Evolutionary conservation across 2,329 filamentous ascomycete genomes (phyloP), one percentile per base, ranked within the genome.

Genomic region (Xylaria sp.): DNA sequence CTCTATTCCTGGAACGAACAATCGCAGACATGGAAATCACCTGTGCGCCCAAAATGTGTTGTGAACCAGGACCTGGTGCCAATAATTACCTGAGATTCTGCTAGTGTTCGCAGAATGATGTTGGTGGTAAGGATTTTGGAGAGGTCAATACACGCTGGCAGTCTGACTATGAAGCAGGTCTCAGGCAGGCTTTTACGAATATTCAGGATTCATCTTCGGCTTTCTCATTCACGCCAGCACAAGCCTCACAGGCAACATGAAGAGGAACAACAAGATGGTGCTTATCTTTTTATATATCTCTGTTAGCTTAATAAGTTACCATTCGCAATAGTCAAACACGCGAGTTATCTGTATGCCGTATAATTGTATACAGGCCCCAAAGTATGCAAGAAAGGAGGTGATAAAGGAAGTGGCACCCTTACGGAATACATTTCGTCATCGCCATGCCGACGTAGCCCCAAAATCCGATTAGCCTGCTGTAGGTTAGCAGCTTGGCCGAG

Each of bases 351-450:
- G 8, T 3, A 49, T 49, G 23, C 23, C 47, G 7, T 16, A 19
- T 19, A 49, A 8, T 1, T 49, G 18, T 49, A 49, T 46, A 46
- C 42, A 23, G 2, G 30, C 2, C 9, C 23, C 23, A 7, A n/a
- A 19, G 18, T 55, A 59, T 59, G 52, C 52, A 59, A 55, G 4
- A 52, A 59, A 59, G 23, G 35, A 55, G 42, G 18, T 55, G 16
- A 49, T 39, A 44, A 19, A 7, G 19, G 16, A 13, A 6, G 2
- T 35, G n/a, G 34, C 16, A 9, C 30, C 3, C n/a, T 16, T 18
- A 47, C 11, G n/a, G 7, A 47, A 47, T 7, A 30, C 23, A 30
- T 13, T 42, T 42, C 37, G 37, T 42, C 9, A 13, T 42, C 9
- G 13, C 37, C 9, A 30, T 30, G 4, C 23, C 3, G 37, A 42